A percentile compares a stretch with the other conserved stretches of the same genome.
Evolutionary conservation across 768 basidiomycete species (phyloP).

Genomic region (Melanogaster broomeanus): DNA sequence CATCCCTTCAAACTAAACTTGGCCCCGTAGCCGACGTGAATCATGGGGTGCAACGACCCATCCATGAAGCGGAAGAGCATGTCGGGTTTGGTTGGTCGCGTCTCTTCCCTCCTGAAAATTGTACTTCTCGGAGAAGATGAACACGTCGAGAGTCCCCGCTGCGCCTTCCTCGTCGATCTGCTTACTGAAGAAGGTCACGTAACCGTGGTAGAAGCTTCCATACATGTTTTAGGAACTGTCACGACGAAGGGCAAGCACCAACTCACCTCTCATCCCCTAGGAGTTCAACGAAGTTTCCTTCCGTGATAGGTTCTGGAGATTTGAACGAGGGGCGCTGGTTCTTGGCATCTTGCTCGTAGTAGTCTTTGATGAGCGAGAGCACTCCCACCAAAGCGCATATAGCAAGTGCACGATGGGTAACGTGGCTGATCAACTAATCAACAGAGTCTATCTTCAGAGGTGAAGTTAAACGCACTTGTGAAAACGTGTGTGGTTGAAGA

Average conservation of each 20-base stretch:
- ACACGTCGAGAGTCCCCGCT: conserved; percentile 19
- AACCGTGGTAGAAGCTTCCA: conserved; percentile 27
- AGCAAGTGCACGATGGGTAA: conserved; percentile 31
- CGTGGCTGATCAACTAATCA: conserved; percentile 18
- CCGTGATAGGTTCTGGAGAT: conserved; percentile 7
- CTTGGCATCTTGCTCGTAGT: conserved; percentile 22
- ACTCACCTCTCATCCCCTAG: conserved; percentile 16
- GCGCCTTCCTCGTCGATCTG: conserved; percentile 17
- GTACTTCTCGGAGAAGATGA: conserved; percentile 33
- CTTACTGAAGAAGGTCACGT: conserved; percentile 26
- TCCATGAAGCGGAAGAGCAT: conserved; percentile 54
- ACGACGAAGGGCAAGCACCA: background rate
- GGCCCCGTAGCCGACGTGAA: conserved; percentile 59
- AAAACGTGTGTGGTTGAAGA: conserved; percentile 44
- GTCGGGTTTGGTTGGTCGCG: conserved; percentile 36
- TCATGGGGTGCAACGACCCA: conserved; percentile 61
- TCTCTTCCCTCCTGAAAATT: conserved; percentile 22
- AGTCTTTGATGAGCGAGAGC: conserved; percentile 22
- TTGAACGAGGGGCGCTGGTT: conserved; percentile 24
- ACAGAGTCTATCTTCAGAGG: background rate
- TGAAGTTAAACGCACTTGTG: conserved; percentile 47
- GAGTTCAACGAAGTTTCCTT: conserved; percentile 8
- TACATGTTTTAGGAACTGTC: background rate
- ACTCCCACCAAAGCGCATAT: conserved; percentile 28
- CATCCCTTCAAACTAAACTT: conserved; percentile 68